Percentiles rank a stretch among this genome's conserved stretches.
These are phyloP conservation scores for Fusarium sp. DNA, from an alignment of 2,329 filamentous ascomycete species.

Conservation along the genomic window DNA sequence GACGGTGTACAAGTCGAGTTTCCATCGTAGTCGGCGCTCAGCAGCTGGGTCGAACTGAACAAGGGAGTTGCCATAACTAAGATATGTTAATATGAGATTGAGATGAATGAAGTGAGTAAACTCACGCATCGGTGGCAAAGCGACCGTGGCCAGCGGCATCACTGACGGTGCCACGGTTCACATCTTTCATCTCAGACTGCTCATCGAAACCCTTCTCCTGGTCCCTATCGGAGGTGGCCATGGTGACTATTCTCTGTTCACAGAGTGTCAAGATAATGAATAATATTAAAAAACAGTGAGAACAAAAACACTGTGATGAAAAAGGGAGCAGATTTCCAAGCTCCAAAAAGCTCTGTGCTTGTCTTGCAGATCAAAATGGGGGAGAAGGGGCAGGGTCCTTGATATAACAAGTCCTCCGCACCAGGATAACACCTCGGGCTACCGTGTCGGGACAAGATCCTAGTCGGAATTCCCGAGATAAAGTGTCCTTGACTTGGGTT, in stretches of 20 bases:
- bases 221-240: slow-evolving; percentile 45
- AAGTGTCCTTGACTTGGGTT: slow-evolving; percentile 18
- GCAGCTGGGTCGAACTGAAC: slow-evolving; percentile 55
- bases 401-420: slow-evolving; percentile 34
- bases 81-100: slow-evolving; percentile 9
- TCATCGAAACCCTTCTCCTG: slow-evolving; percentile 45
- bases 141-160: slow-evolving; percentile 46
- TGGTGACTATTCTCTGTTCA: slow-evolving; percentile 5
- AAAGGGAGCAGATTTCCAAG: slow-evolving; percentile 5
- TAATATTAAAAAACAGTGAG: not conserved
- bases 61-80: slow-evolving; percentile 48
- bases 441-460: slow-evolving; percentile 41
- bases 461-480: slow-evolving; percentile 14
- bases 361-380: slow-evolving; percentile 19
- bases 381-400: slow-evolving; percentile 25
- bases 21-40: slow-evolving; percentile 71
- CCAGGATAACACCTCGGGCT: slow-evolving; percentile 44
- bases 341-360: slow-evolving; percentile 13
- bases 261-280: not conserved
- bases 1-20: slow-evolving; percentile 76
- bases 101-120: not conserved
- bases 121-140: slow-evolving; percentile 47
- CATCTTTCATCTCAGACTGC: slow-evolving; percentile 43
- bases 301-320: slow-evolving; percentile 2
- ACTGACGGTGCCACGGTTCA: slow-evolving; percentile 26